A percentile compares a stretch with the other conserved stretches of the same genome.
Evolutionary conservation across 2,329 filamentous ascomycete species (phyloP).

Genomic region (Rhynchosporium graminicola): DNA sequence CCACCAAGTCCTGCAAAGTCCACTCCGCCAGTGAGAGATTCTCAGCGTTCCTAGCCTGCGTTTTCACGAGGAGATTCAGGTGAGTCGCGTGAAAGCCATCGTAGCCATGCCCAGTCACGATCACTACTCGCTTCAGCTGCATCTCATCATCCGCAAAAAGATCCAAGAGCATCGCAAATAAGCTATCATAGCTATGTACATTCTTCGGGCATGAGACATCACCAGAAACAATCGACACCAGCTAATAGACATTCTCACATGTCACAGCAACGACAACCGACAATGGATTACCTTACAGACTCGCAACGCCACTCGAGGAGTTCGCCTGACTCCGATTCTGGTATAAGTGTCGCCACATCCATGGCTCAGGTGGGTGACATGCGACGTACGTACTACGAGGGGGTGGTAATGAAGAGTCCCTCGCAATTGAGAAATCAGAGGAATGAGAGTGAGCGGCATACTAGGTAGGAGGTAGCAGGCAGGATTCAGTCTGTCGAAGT

Average conservation of each 20-base stretch:
- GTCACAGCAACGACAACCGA: not conserved
- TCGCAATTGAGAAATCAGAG: not conserved
- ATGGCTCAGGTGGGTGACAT: slow-evolving; percentile 12
- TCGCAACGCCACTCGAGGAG: not conserved
- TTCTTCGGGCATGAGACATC: not conserved
- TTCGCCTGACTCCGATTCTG: not conserved
- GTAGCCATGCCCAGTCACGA: not conserved
- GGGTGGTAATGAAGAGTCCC: slow-evolving; percentile 10
- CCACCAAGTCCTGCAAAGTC: not conserved
- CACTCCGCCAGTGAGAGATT: too few species aligned
- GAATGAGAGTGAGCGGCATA: not conserved
- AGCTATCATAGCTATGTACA: not conserved
- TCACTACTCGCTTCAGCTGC: not conserved
- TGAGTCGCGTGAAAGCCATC: too few species aligned
- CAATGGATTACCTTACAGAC: not conserved
- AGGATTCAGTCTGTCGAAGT: not conserved
- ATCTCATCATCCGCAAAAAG: not conserved
- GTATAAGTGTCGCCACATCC: slow-evolving; percentile 2
- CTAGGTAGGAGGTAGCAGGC: not conserved
- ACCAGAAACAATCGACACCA: not conserved
- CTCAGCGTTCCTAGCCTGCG: too few species aligned
- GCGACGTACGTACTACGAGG: slow-evolving; percentile 11
- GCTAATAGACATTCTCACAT: not conserved
- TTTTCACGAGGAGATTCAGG: too few species aligned
- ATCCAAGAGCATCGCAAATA: not conserved